Evolutionary conservation across 1,284 basidiomycete genomes (phyloP), one percentile per base, ranked within the genome.

Genomic region (Cryptococcus sp.): DNA sequence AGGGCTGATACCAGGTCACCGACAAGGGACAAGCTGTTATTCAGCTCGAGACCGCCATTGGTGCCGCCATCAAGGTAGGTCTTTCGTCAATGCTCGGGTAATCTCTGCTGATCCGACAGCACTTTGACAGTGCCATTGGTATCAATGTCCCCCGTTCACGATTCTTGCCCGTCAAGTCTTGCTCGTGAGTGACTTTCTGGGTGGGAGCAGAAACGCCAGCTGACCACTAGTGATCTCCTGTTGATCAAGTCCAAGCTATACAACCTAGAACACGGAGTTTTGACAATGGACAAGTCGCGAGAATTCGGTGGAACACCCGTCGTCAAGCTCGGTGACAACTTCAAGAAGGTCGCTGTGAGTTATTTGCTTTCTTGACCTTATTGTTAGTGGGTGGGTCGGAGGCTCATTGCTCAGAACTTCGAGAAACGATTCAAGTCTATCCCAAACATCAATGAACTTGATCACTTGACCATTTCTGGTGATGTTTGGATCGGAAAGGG

Each of bases 161-260:
- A 54, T 98, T 99, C 89, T 81, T 98, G 73, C 94, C 96, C 56
- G 96, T 77, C 65, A 78, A 78, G 81, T 86, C 84, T 59, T 91
- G 87, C 76, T 91, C 88, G 63, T 67, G 32, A 61, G 65, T 65
- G 4, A 7, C 9, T 2, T 23, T 5, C 32, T 48, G 87, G 89
- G 70, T 78, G 92, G 63, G 80, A 28, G 28, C 28, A 28, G 28
- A 28, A 5, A 11, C 14, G 28, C 10, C 19, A 9, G 31, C 19
- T 46, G 24, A 43, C 34, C 4, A 39, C 5, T 50, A 91, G 88
- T 48, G 90, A 93, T 74, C 79, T 97, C 64, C 82, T 98, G 28
- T 80, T 97, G 63, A 96, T 98, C 83, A 98, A 94, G 79, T 91
- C 87, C 62, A 92, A 97, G 73, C 86, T 98, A 60, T 99, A 98